A percentile compares a stretch with the other conserved stretches of the same genome.
phyloP scores from a whole-genome alignment of 768 basidiomycete species.

The Bullera alba region DNA sequence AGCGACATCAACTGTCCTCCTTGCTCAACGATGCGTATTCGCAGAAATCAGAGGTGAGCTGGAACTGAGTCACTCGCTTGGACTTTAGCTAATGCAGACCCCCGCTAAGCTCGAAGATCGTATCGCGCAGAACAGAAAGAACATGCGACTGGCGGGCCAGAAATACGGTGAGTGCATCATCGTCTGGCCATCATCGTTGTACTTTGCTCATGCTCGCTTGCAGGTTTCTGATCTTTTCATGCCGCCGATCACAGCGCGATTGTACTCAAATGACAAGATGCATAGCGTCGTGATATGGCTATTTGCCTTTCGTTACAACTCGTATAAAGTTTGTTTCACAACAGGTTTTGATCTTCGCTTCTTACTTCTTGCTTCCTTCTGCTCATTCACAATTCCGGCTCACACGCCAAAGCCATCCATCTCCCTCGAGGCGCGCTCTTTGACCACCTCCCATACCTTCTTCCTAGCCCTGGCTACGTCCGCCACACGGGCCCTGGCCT shows the following conservation, averaged over 20 bases:
- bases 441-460: conserved; percentile 44
- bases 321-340: not conserved
- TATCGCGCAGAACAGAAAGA: conserved; percentile 34
- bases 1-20: conserved; percentile 43
- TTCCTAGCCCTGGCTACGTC: conserved; percentile 44
- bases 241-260: no score
- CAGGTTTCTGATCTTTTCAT: not conserved
- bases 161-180: conserved; percentile 26
- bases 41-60: conserved; percentile 15
- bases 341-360: no score
- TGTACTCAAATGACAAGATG: no score
- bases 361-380: no score
- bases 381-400: no score
- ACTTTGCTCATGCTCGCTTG: not conserved
- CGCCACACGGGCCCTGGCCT: conserved; percentile 43
- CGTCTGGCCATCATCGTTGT: not conserved
- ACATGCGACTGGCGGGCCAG: conserved; percentile 20
- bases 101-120: conserved; percentile 20
- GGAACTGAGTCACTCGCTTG: not conserved
- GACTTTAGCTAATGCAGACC: not conserved
- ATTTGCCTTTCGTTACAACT: no score
- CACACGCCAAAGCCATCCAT: no score
- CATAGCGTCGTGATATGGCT: no score
- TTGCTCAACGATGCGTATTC: conserved; percentile 37
- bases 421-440: conserved; percentile 37